Base-by-base conservation (phyloP, 345 rosid genomes). In the Hypericum androsaemum region DNA sequence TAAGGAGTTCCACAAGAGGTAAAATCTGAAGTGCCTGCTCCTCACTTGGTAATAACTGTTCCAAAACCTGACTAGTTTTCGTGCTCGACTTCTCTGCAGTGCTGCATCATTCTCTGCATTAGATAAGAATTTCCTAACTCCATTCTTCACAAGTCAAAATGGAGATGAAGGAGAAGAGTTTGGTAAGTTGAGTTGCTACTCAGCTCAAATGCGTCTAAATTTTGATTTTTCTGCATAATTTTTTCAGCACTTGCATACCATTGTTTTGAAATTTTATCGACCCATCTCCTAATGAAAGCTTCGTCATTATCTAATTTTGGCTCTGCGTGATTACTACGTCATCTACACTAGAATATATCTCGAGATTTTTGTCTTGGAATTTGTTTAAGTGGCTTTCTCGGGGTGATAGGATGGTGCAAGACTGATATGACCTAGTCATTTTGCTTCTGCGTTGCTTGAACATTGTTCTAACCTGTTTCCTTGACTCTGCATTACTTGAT, bases 1-100 rank as follows among this genome's bases (percentile, higher is more conserved):
- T 47, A 81, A 79, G 61, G 97, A 89, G 72, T 76, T 89, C 46
- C 95, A 76, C 58, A 75, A 54, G 69, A 89, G 78, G 96, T 89
- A 74, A 61, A 43, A 28, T 63, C 52, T 16, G 59, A 58, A 36
- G 62, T 45, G 16, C 16, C 16, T 17, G 10, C 41, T 12, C 56
- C 12, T 13, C 7, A 14, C 36, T 28, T 52, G 41, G 15, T 0
- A 22, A 36, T 8, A 15, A 38, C 38, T 38, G 0, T 9, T 41
- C 10, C 17, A 48, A 9, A 16, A 52, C 43, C 15, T 43, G 14
- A 17, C 44, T 36, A 40, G 7, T 9, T 6, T 35, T 60, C 53
- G 12, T 43, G 22, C 15, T 47, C 40, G 0, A 16, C 35, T 37
- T 7, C 46, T 54, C 22, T 70, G 71, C 81, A 86, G 97, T n/a